These are phyloP conservation scores for Lactuca sativa DNA, from an alignment of 129 eudicot genomes.

Conservation along the genomic window DNA sequence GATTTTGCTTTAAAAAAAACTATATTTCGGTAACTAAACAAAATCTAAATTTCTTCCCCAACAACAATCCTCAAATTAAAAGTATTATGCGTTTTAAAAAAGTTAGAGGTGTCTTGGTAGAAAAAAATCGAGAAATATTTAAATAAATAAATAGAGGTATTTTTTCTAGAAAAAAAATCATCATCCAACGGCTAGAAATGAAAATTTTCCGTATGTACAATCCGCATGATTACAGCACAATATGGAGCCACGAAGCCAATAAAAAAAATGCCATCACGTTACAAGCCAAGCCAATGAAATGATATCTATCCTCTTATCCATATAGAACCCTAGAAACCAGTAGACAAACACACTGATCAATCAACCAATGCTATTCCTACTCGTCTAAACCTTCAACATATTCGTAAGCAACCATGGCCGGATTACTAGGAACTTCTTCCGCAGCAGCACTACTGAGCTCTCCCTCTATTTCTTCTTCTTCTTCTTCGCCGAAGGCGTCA, in stretches of 20 bases:
- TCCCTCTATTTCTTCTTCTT: conserved; percentile 35
- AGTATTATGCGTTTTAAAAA: no score
- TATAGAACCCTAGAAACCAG: conserved; percentile 7
- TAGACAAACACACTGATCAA: not conserved
- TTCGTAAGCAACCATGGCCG: conserved; percentile 43
- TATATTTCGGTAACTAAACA: no score
- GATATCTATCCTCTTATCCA: conserved; percentile 57
- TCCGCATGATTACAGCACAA: not conserved
- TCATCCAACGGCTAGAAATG: no score
- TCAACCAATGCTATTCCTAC: conserved; percentile 12
- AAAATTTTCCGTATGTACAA: not conserved
- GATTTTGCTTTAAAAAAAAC: no score
- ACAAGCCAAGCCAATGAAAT: conserved; percentile 17
- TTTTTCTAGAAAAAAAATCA: no score
- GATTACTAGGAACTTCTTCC: conserved; percentile 51
- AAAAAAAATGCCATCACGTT: not conserved
- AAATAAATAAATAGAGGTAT: no score
- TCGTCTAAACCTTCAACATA: conserved; percentile 6
- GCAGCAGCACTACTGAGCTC: conserved; percentile 36
- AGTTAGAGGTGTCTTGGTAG: no score
- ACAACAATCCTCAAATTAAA: no score
- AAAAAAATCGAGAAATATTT: no score
- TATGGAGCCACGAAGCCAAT: conserved; percentile 19
- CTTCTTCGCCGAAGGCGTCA: conserved; percentile 32
- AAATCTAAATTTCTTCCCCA: no score